Conservation (phyloP, 163 green algal genomes). For the Smithsoniella earleae region DNA sequence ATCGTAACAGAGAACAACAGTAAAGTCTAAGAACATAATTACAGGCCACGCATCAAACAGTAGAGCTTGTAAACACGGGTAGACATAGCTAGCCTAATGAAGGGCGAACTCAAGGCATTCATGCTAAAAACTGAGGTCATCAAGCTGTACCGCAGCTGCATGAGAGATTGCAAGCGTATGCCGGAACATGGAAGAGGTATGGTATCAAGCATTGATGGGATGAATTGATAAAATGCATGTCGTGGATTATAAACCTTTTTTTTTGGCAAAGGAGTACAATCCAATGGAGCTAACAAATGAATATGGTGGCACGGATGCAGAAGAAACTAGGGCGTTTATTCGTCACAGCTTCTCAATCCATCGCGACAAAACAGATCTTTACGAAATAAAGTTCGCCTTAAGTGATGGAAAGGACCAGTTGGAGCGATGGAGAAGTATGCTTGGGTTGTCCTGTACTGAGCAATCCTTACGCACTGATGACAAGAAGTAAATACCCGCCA, state of each 20-base stretch:
- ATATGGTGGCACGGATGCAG: background rate
- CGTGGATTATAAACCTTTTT: background rate
- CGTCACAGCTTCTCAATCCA: background rate
- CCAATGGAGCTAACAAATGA: no score
- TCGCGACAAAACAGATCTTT: constrained; percentile 21
- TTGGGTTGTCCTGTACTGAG: background rate
- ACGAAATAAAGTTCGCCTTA: constrained; percentile 26
- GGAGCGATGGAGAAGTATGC: background rate
- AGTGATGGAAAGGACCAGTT: constrained; percentile 21
- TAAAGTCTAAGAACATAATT: no score
- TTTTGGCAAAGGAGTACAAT: background rate
- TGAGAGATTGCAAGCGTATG: background rate
- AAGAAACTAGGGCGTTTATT: background rate
- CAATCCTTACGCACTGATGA: background rate
- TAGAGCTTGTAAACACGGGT: no score
- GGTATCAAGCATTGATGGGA: constrained; percentile 4
- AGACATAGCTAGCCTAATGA: no score
- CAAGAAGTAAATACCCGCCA: no score
- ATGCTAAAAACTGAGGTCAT: constrained; percentile 9
- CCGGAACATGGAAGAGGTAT: background rate
- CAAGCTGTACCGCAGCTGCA: constrained; percentile 12
- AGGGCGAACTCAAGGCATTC: no score
- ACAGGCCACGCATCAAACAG: no score
- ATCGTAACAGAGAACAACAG: no score
- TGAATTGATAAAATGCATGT: no score